Evolutionary conservation across 768 basidiomycete species (phyloP).

Genomic region (Pleurotus giganteus): DNA sequence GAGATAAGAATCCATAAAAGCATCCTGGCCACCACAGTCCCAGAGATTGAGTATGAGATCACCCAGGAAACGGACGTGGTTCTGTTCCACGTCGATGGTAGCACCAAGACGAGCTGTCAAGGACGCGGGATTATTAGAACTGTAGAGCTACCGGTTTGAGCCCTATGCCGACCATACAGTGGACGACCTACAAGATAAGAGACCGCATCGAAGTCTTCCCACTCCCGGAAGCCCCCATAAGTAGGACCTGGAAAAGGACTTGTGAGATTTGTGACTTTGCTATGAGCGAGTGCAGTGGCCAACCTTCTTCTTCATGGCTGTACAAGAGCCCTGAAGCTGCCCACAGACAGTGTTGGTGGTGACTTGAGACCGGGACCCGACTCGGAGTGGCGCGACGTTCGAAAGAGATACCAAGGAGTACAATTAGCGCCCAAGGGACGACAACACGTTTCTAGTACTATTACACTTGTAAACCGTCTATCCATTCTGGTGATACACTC

Average conservation of each 20-base stretch:
- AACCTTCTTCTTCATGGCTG: slow-evolving; percentile 63
- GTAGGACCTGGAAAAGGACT: slow-evolving; percentile 66
- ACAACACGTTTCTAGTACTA: background rate
- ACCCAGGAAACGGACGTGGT: slow-evolving; percentile 95
- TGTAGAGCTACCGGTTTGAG: slow-evolving; percentile 27
- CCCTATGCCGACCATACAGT: slow-evolving; percentile 7
- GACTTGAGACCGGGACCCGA: background rate
- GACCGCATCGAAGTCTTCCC: slow-evolving; percentile 98
- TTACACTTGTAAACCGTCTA: background rate
- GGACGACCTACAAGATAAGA: slow-evolving; percentile 85
- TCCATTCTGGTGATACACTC: background rate
- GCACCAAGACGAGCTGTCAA: slow-evolving; percentile 90
- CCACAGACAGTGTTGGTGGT: slow-evolving; percentile 1
- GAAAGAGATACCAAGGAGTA: no score
- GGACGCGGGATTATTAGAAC: slow-evolving; percentile 92
- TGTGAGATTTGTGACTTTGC: background rate
- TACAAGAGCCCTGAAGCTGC: slow-evolving; percentile 2
- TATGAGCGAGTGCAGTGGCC: slow-evolving; percentile 16
- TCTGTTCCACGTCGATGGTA: slow-evolving; percentile 97
- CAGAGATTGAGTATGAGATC: slow-evolving; percentile 95
- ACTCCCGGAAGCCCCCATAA: slow-evolving; percentile 97
- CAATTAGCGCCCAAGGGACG: background rate
- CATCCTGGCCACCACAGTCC: slow-evolving; percentile 98
- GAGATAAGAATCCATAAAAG: slow-evolving; percentile 97
- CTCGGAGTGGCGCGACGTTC: background rate